Percentiles rank a stretch among this genome's conserved stretches.
Conservation (phyloP, 129 eudicot species). For the Ambrosia artemisiifolia region DNA sequence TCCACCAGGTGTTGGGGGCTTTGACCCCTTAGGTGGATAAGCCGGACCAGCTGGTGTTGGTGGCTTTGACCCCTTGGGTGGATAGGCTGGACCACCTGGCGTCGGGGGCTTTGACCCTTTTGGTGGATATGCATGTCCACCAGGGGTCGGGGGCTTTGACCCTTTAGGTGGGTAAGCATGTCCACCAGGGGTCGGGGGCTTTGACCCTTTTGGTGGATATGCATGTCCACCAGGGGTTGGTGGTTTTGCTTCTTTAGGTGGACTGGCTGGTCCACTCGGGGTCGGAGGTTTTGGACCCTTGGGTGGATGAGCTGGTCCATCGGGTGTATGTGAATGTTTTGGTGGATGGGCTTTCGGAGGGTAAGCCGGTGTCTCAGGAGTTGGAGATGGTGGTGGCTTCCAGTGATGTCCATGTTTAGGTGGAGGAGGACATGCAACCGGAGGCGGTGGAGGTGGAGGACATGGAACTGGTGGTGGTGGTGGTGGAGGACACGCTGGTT, state of each 20-base stretch:
- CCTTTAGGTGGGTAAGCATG: slow-evolving; percentile 15
- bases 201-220: slow-evolving; percentile 25
- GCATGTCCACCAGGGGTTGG: slow-evolving; percentile 25
- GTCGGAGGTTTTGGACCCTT: slow-evolving; percentile 25
- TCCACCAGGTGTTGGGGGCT: slow-evolving; percentile 19
- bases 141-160: slow-evolving; percentile 29
- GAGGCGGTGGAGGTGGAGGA: slow-evolving; percentile 37
- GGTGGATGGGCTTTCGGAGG: slow-evolving; percentile 37
- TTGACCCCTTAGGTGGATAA: slow-evolving; percentile 22
- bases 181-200: slow-evolving; percentile 22
- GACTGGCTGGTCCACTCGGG: slow-evolving; percentile 28
- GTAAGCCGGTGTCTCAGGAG: slow-evolving; percentile 29
- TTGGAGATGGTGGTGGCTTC: slow-evolving; percentile 30
- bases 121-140: slow-evolving; percentile 24
- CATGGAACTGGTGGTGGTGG: slow-evolving; percentile 36
- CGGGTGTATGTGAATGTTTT: slow-evolving; percentile 24
- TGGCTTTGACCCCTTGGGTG: slow-evolving; percentile 33
- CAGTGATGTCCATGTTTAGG: slow-evolving; percentile 26
- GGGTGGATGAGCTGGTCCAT: too few species aligned
- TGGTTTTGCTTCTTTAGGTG: slow-evolving; percentile 31
- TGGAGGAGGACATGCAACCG: slow-evolving; percentile 33
- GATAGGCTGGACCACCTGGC: slow-evolving; percentile 24
- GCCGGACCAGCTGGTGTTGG: slow-evolving; percentile 31
- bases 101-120: slow-evolving; percentile 28
- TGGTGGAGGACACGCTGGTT: slow-evolving; percentile 11